phyloP scores from a whole-genome alignment of 768 basidiomycete genomes.

The Auriscalpium vulgare region DNA sequence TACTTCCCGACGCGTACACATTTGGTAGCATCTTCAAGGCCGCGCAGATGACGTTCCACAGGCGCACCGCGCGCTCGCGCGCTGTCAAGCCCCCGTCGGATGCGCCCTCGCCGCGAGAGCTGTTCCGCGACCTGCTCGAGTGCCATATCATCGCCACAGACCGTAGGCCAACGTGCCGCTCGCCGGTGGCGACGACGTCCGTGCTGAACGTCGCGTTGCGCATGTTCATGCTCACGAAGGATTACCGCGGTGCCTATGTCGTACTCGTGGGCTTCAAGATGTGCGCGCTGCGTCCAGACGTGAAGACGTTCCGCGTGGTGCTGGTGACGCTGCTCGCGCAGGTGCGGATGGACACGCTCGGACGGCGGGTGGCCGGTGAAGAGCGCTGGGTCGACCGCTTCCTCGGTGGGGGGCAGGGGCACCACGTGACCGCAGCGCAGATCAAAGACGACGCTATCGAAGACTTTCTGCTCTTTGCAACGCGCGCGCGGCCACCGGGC shows the following conservation, averaged over 20 bases:
- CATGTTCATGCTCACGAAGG: slow-evolving; percentile 8
- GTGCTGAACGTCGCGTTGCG: slow-evolving; percentile 11
- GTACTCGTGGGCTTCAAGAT: slow-evolving; percentile 2
- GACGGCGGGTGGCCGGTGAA: neutral
- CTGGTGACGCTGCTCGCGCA: slow-evolving; percentile 8
- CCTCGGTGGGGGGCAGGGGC: neutral
- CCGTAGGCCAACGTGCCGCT: neutral
- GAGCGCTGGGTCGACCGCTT: slow-evolving; percentile 5
- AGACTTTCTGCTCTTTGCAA: neutral
- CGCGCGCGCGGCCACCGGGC: neutral
- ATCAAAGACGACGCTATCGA: neutral
- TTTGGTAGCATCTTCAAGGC: slow-evolving; percentile 15
- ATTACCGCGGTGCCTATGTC: slow-evolving; percentile 11
- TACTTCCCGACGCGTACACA: slow-evolving; percentile 24
- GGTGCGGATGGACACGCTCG: neutral
- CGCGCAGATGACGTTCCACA: neutral
- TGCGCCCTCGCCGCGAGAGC: slow-evolving; percentile 2
- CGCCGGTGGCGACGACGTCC: slow-evolving; percentile 2
- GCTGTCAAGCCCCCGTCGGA: neutral
- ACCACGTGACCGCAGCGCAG: neutral
- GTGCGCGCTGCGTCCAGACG: slow-evolving; percentile 6
- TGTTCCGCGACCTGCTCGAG: slow-evolving; percentile 15
- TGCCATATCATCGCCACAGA: slow-evolving; percentile 1
- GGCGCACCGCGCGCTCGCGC: neutral
- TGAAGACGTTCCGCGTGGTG: slow-evolving; percentile 8